phyloP scores from a whole-genome alignment of 2,329 filamentous ascomycete species.

The Neofusicoccum laricinum region DNA sequence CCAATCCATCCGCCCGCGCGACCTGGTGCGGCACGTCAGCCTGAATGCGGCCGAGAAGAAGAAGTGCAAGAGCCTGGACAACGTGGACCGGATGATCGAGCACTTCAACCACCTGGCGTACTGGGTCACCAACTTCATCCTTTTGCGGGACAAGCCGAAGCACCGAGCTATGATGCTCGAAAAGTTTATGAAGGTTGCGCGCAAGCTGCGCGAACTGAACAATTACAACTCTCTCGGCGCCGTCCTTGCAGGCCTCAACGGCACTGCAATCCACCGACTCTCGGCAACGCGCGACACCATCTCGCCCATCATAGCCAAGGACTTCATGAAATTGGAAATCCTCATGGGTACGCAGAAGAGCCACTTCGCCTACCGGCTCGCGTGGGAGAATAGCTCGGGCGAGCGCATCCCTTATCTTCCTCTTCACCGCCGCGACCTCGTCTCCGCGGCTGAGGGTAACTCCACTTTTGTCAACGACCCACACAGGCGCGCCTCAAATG shows the following conservation, averaged over 20 bases:
- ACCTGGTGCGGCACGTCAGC: constrained; percentile 88
- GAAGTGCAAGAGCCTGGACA: constrained; percentile 72
- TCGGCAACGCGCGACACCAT: constrained; percentile 76
- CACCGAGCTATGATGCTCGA: constrained; percentile 88
- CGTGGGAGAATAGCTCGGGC: constrained; percentile 91
- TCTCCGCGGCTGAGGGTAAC: constrained; percentile 89
- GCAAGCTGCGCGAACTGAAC: constrained; percentile 82
- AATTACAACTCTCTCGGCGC: constrained; percentile 98
- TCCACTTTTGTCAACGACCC: constrained; percentile 72
- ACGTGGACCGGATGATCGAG: constrained; percentile 90
- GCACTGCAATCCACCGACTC: constrained; percentile 80
- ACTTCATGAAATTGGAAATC: constrained; percentile 83
- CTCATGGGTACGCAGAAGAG: constrained; percentile 92
- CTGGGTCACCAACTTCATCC: constrained; percentile 53
- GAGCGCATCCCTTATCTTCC: constrained; percentile 93
- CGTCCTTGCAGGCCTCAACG: constrained; percentile 87
- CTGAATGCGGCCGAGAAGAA: constrained; percentile 69
- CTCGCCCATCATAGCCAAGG: constrained; percentile 67
- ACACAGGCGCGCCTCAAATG: constrained; percentile 13
- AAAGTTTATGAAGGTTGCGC: constrained; percentile 90
- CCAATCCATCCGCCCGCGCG: constrained; percentile 86
- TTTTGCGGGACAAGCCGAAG: constrained; percentile 92
- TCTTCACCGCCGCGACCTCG: constrained; percentile 82
- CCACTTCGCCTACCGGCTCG: constrained; percentile 91
- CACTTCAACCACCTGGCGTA: constrained; percentile 66